Evolutionary conservation across 1,284 basidiomycete genomes (phyloP), one percentile per base, ranked within the genome.

Genomic region (Bjerkandera adusta): DNA sequence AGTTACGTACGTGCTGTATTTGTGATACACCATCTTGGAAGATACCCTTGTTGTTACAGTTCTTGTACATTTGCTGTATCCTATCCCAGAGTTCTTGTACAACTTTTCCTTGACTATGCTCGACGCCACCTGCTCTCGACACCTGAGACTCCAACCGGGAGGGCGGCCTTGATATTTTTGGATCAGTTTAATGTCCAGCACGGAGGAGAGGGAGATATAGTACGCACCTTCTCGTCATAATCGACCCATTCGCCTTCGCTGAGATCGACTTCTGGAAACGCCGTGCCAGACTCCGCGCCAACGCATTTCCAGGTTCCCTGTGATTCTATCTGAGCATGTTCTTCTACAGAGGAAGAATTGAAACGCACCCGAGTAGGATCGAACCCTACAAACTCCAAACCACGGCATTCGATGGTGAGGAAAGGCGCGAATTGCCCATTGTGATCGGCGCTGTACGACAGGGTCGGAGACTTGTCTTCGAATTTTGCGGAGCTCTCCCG

Each of bases 401-500:
- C 89, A 29, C 88, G 76, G 57, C 88, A 91, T 54, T 91, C 88
- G 29, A 91, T 65, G 3, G 73, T 73, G 12, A 90, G 58, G 30
- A 91, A 68, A 5, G 81, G 79, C 1, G 74, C 73, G 43, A 83
- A 79, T 49, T 79, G 72, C 1, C 71, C 78, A 50, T 80, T 84
- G 6, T 62, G 59, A 50, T 83, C 81, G 20, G 70, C 70, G 1
- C 63, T 67, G 62, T 91, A 91, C 6, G 84, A 68, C 47, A 66
- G 66, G n/a, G 75, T 63, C 12, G 72, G 64, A 12, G 68, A 67
- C 7, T 74, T 61, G 1, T 69, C 56, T 37, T 89, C 84, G 56
- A 91, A 91, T 59, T 85, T 89, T 29, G 89, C 88, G 7, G 82
- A 88, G 55, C 80, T 83, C 65, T 89, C 86, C 32, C 83, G 78